These are phyloP conservation scores for Saccharomyces uvarum DNA, from an alignment of 1,139 yeast genomes.

Conservation along the genomic window DNA sequence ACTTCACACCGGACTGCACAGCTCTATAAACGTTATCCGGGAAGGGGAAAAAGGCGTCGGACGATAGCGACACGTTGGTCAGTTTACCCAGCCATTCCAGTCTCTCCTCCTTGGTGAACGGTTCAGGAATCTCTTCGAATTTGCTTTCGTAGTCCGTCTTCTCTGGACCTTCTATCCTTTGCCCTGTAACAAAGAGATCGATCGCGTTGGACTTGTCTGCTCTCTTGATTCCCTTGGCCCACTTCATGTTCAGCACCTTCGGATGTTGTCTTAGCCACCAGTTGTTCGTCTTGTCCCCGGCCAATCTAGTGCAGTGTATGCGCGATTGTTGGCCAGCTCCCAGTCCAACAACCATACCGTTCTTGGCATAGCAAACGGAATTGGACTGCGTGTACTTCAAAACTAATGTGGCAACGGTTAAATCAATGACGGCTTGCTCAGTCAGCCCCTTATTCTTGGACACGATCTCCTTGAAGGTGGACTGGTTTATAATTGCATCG, in stretches of 20 bases:
- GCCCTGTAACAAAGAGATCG: conserved; percentile 84
- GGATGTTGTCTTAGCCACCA: conserved; percentile 99
- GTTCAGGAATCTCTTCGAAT: conserved; percentile 74
- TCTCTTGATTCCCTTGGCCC: conserved; percentile 98
- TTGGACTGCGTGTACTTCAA: conserved; percentile 95
- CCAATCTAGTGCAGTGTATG: conserved; percentile 96
- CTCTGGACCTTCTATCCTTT: conserved; percentile 90
- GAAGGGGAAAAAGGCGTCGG: conserved; percentile 99
- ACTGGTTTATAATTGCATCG: conserved; percentile 86
- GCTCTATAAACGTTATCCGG: conserved; percentile 98
- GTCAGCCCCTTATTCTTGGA: conserved; percentile 79
- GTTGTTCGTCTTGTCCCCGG: conserved; percentile 98
- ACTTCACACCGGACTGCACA: conserved; percentile 90
- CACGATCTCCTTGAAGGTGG: conserved; percentile 85
- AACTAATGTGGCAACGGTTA: conserved; percentile 94
- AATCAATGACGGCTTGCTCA: conserved; percentile 85
- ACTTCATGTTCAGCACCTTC: conserved; percentile 78
- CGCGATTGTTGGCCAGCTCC: conserved; percentile 99
- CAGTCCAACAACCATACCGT: conserved; percentile 97
- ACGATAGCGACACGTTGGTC: conserved; percentile 79
- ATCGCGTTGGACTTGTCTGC: conserved; percentile 98
- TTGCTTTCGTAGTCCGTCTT: conserved; percentile 85
- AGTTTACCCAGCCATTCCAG: conserved; percentile 77
- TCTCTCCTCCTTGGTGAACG: conserved; percentile 77
- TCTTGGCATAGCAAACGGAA: conserved; percentile 95